Base-by-base conservation (phyloP, 2,329 filamentous ascomycete genomes). In the Colletotrichum sp. region DNA sequence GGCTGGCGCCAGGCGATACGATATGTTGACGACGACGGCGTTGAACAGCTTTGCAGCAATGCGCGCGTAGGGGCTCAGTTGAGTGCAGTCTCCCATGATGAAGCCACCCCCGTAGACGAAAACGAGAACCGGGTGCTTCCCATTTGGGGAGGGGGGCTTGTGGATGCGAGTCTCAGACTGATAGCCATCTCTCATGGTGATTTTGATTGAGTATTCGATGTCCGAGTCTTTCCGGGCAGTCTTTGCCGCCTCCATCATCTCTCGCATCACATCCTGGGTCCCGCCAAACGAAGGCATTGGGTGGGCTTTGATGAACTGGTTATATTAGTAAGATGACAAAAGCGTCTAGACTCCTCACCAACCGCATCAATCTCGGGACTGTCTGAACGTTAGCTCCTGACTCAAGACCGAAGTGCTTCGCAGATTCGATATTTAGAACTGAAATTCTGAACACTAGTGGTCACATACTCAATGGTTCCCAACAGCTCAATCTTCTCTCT, bases 1-100 rank as follows among this genome's bases (percentile, higher is more conserved):
- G 74, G 88, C 87, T 0, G 88, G 88, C 3, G 85, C 87, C 12
- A 89, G 83, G 1, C 88, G 81, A 77, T 89, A 89, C 63, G 88
- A 87, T 3, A 88, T 83, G 77, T 86, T 87, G 15, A 88, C 82
- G 6, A 77, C 71, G 3, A 36, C 39, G 18, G 59, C 67, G 4
- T 60, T 12, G 15, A n/a, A 48, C 12, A 66, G 26, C 4, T 28
- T 28, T 3, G 21, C 16, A 15, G 52, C 59, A 24, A 63, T 28
- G 5, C 71, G 52, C 6, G n/a, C 55, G n/a, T 57, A 48, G 7
- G 61, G 61, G 13, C 70, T 64, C 9, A 64, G 52, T 16, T 72
- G 59, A 30, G 30, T 61, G 7, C 59, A 61, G 28, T 61, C 26
- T 13, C 59, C 61, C 64, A 15, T 63, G 8, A 28, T 71, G 69